phyloP scores from a whole-genome alignment of 2,329 filamentous ascomycete species.

The Alternaria ventricosa region DNA sequence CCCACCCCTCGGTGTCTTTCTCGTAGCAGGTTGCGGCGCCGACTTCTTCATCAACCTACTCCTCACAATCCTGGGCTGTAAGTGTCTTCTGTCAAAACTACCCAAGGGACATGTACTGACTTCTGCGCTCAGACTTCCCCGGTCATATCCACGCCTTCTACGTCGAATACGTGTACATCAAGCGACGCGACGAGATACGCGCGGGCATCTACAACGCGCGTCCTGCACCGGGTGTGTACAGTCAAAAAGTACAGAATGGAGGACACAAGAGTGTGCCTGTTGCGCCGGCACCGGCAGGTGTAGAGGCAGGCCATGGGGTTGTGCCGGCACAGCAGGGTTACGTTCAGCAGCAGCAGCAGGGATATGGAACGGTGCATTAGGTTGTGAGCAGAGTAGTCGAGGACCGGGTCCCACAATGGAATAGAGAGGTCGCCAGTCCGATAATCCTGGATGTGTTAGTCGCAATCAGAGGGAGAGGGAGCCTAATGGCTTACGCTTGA shows the following conservation, averaged over 20 bases:
- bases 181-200: conserved; percentile 69
- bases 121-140: conserved; percentile 65
- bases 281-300: background rate
- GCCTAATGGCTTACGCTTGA: background rate
- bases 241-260: conserved; percentile 74
- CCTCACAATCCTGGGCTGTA: conserved; percentile 54
- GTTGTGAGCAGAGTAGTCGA: background rate
- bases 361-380: conserved; percentile 15
- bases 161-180: conserved; percentile 81
- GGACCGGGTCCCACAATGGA: background rate
- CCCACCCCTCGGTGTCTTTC: conserved; percentile 57
- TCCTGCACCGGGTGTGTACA: conserved; percentile 74
- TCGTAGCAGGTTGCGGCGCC: conserved; percentile 57
- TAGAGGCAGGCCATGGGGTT: conserved; percentile 5
- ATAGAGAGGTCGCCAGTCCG: background rate
- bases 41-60: conserved; percentile 58
- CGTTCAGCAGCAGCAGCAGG: conserved; percentile 10
- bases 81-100: conserved; percentile 7
- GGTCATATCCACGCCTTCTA: conserved; percentile 83
- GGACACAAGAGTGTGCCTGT: conserved; percentile 45
- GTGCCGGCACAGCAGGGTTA: conserved; percentile 15
- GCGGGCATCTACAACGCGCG: conserved; percentile 62
- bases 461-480: background rate
- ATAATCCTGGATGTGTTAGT: background rate
- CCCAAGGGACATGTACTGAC: background rate